phyloP scores from a whole-genome alignment of 1,139 yeast species.

The Debaryomyces fabryi region DNA sequence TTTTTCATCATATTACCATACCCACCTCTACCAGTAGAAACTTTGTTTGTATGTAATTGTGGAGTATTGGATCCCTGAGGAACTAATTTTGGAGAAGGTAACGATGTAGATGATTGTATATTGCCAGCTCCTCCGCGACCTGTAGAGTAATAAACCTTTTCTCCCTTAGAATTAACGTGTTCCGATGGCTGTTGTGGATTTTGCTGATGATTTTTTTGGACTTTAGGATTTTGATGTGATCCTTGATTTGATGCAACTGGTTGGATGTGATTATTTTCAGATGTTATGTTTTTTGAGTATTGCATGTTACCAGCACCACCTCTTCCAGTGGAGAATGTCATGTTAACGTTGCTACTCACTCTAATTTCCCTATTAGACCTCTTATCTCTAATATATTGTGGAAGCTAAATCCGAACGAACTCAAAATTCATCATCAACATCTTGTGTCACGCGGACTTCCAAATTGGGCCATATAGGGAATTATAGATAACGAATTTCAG shows the following conservation, averaged over 20 bases:
- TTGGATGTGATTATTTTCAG: slow-evolving; percentile 20
- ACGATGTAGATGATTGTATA: slow-evolving; percentile 47
- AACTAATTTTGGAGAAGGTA: slow-evolving; percentile 56
- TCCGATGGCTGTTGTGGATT: neutral
- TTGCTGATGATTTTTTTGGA: slow-evolving; percentile 7
- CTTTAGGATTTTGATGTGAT: slow-evolving; percentile 5
- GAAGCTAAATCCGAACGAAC: neutral
- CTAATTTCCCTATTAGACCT: neutral
- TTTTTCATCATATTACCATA: slow-evolving; percentile 76
- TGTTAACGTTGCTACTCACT: slow-evolving; percentile 2
- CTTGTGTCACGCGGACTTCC: slow-evolving; percentile 4
- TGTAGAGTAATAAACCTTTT: slow-evolving; percentile 53
- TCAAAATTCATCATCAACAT: slow-evolving; percentile 5
- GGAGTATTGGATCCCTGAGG: slow-evolving; percentile 71
- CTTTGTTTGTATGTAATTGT: slow-evolving; percentile 55
- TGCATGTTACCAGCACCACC: slow-evolving; percentile 47
- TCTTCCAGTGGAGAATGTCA: slow-evolving; percentile 36
- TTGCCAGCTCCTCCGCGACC: slow-evolving; percentile 87
- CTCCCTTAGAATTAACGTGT: slow-evolving; percentile 8
- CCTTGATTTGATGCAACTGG: slow-evolving; percentile 13
- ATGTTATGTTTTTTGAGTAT: slow-evolving; percentile 20
- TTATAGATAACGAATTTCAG: neutral
- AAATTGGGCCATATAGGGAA: neutral
- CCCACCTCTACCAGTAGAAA: slow-evolving; percentile 82
- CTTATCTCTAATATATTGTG: neutral